Evolutionary conservation across 257 asterid species (phyloP), one percentile per base, ranked within the genome.

Genomic region (Solanum corneliomulleri): DNA sequence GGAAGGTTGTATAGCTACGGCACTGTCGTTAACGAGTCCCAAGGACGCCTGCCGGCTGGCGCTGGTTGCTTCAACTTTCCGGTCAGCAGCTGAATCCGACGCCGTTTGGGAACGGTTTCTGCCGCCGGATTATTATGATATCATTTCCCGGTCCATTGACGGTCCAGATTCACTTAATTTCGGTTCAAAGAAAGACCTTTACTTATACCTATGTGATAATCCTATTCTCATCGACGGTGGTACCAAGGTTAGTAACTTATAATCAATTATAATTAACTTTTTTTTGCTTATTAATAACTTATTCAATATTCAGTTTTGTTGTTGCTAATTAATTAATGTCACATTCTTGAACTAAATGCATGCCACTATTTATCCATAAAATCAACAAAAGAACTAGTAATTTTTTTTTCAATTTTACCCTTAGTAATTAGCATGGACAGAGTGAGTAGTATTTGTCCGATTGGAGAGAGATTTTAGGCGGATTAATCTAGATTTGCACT

Each of bases 101-200:
- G 89, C 91, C 87, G 97, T 95, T 21, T 96, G 98, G 99, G 93
- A 82, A 37, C 91, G 94, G 31, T 96, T 96, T 87, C 69, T 96
- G 89, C 98, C 98, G 47, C 35, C 94, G 37, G 98, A 96, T 87
- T 93, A 92, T 72, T 90, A 86, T 15, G 92, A 93, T 35, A 89
- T 95, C 33, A 88, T 96, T 45, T 80, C 91, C 83, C 90, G 94
- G 42, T 91, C 96, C 11, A 80, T 35, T 27, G 93, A 86, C 60
- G 92, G 91, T 23, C 21, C 86, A 37, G 91, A 89, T 49, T 87
- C 86, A 83, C 80, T 93, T 2, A 14, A 56, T 3, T n/a, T 42
- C 11, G 87, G 23, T 12, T 92, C 96, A 4, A 96, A 89, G 91
- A 96, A 94, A 91, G 92, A 94, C 14, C 93, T 96, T n/a, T 96